phyloP scores from a whole-genome alignment of 2,329 filamentous ascomycete species.

The Stagonosporopsis chrysanthemi region DNA sequence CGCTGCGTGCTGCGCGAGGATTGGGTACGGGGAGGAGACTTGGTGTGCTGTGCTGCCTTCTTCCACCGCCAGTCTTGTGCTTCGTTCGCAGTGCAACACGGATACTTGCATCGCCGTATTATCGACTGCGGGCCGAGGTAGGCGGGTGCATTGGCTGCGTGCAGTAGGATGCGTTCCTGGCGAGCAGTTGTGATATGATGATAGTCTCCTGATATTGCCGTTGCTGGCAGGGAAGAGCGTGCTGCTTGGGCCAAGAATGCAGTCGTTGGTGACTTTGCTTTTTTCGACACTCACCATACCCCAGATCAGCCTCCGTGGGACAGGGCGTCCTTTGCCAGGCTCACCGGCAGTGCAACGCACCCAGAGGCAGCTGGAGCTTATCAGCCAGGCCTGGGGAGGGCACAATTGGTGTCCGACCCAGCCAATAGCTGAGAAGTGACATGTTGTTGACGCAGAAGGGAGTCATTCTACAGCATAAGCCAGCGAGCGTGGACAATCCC shows the following conservation, averaged over 20 bases:
- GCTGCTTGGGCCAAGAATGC: conserved; percentile 14
- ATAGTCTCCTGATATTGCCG: conserved; percentile 21
- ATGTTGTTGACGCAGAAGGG: not conserved
- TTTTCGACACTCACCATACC: conserved; percentile 26
- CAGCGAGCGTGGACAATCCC: not conserved
- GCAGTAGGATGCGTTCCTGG: conserved; percentile 16
- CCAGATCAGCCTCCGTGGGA: conserved; percentile 33
- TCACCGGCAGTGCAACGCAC: conserved; percentile 32
- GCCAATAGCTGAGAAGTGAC: conserved; percentile 18
- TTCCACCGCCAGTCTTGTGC: conserved; percentile 23
- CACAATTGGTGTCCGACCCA: conserved; percentile 26
- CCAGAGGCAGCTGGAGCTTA: conserved; percentile 25
- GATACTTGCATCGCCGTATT: conserved; percentile 30
- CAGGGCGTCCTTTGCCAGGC: conserved; percentile 19
- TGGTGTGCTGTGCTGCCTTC: conserved; percentile 5
- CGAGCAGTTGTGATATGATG: conserved; percentile 29
- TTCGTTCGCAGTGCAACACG: conserved; percentile 23
- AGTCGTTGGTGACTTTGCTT: conserved; percentile 24
- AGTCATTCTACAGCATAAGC: not conserved
- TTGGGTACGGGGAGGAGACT: not conserved
- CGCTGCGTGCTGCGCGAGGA: conserved; percentile 11
- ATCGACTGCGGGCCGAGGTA: conserved; percentile 30
- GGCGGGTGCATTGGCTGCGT: not conserved
- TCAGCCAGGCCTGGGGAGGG: conserved; percentile 17
- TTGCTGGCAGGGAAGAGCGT: conserved; percentile 7